Evolutionary conservation across 2,329 filamentous ascomycete species (phyloP).

Genomic region (Graphilbum ipis-grandicollis): DNA sequence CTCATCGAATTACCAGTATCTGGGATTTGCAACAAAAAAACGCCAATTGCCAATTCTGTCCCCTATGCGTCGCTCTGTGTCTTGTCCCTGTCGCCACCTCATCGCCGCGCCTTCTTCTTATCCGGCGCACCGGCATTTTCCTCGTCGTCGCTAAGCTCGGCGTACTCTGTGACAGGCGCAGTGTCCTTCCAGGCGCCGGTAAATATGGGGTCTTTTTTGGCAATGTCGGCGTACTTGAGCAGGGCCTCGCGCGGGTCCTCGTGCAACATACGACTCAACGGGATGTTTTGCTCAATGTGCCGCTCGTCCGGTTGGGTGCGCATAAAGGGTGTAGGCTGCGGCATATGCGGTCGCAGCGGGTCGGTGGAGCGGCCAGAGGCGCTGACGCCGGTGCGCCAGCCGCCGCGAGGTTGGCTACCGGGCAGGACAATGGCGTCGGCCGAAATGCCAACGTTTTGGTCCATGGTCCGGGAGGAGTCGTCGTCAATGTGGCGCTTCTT

Average conservation of each 20-base stretch:
- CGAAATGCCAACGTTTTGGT: conserved; percentile 64
- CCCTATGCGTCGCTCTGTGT: no score
- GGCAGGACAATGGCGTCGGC: conserved; percentile 65
- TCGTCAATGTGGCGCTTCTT: conserved; percentile 95
- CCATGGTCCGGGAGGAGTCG: conserved; percentile 71
- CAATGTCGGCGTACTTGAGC: conserved; percentile 86
- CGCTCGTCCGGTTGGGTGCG: conserved; percentile 80
- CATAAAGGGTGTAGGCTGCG: conserved; percentile 72
- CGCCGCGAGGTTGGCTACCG: conserved; percentile 33
- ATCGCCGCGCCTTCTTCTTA: conserved; percentile 44
- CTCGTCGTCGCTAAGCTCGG: conserved; percentile 76
- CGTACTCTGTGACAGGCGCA: conserved; percentile 83
- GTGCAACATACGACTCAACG: conserved; percentile 81
- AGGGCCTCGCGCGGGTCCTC: conserved; percentile 90
- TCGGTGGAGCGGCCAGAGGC: conserved; percentile 61
- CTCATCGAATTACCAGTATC: no score
- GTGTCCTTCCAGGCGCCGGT: conserved; percentile 87
- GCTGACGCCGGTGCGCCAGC: conserved; percentile 50
- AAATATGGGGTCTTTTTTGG: conserved; percentile 84
- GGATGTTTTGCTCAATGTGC: conserved; percentile 76
- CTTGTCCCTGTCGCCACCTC: neutral
- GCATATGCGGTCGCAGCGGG: conserved; percentile 70
- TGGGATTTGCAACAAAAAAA: no score
- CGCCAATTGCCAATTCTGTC: no score
- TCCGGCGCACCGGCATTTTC: conserved; percentile 43